Evolutionary conservation across 257 asterid species (phyloP).

Genomic region (Salvia rosmarinus): DNA sequence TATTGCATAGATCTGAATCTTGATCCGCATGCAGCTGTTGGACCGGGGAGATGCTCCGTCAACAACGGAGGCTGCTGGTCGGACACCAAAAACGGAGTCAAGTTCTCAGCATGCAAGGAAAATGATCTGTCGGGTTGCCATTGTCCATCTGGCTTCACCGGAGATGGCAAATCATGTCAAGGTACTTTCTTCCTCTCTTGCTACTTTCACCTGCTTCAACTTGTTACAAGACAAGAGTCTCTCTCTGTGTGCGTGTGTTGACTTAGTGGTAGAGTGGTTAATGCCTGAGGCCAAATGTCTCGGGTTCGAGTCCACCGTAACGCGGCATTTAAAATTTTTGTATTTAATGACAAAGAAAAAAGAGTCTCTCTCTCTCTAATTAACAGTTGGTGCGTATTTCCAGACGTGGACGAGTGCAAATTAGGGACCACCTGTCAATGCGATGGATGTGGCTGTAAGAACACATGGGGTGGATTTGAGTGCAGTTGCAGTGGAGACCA

Average conservation of each 20-base stretch:
- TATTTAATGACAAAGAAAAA: too few relatives aligned
- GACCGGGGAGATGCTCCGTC: conserved; percentile 84
- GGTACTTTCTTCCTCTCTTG: conserved; percentile 29
- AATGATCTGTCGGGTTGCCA: conserved; percentile 68
- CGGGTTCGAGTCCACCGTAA: too few relatives aligned
- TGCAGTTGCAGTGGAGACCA: conserved; percentile 71
- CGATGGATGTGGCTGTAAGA: conserved; percentile 80
- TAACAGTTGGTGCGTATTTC: background rate
- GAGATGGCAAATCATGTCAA: conserved; percentile 84
- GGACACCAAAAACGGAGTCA: conserved; percentile 52
- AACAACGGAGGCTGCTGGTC: conserved; percentile 93
- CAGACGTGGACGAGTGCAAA: conserved; percentile 89
- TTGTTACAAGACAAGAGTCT: background rate
- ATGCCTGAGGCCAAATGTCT: too few relatives aligned
- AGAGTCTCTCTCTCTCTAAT: too few relatives aligned
- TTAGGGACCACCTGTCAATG: conserved; percentile 68
- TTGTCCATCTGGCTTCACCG: conserved; percentile 78
- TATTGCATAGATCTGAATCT: background rate
- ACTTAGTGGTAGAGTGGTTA: too few relatives aligned
- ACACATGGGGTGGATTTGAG: conserved; percentile 84
- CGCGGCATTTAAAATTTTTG: too few relatives aligned
- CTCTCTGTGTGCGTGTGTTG: too few relatives aligned
- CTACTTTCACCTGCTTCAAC: background rate
- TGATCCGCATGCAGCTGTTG: conserved; percentile 56
- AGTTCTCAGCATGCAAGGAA: conserved; percentile 77